phyloP scores from a whole-genome alignment of 148 eudicot species.

The Fagopyrum esculentum region DNA sequence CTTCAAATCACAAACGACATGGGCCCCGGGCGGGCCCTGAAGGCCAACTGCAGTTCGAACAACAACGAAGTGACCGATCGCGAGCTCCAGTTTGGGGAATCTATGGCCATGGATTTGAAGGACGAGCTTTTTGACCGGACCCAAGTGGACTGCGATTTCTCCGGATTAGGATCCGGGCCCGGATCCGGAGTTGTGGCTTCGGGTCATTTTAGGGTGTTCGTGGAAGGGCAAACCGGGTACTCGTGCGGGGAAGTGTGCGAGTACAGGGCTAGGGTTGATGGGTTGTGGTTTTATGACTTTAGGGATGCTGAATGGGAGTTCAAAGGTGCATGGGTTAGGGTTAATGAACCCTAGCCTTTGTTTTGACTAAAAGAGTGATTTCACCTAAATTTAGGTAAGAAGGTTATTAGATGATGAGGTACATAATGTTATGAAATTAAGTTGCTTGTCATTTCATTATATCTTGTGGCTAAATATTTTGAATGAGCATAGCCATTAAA shows the following conservation, averaged over 20 bases:
- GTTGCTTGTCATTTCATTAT: too few relatives aligned
- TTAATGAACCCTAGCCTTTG: too few relatives aligned
- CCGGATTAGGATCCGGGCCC: background rate
- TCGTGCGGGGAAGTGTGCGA: slow-evolving; percentile 1
- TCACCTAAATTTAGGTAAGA: too few relatives aligned
- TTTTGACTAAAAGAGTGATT: too few relatives aligned
- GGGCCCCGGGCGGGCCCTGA: background rate
- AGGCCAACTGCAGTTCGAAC: slow-evolving; percentile 4
- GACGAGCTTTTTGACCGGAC: slow-evolving; percentile 2
- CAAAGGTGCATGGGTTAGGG: background rate
- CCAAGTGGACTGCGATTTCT: background rate
- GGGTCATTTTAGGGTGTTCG: slow-evolving; percentile 10
- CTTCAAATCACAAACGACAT: background rate
- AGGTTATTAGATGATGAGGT: too few relatives aligned
- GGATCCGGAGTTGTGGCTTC: background rate
- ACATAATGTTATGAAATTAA: too few relatives aligned
- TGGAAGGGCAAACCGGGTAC: slow-evolving; percentile 6
- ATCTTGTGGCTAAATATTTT: too few relatives aligned
- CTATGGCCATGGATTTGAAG: background rate
- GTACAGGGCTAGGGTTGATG: slow-evolving; percentile 5
- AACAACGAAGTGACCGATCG: background rate
- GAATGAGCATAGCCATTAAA: too few relatives aligned
- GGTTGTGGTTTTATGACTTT: background rate
- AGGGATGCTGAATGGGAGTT: slow-evolving; percentile 10
- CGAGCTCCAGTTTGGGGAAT: background rate